Percentiles rank a stretch among this genome's conserved stretches.
Conservation (phyloP, 495 filamentous ascomycete genomes). For the Beverwykella pulmonaria region DNA sequence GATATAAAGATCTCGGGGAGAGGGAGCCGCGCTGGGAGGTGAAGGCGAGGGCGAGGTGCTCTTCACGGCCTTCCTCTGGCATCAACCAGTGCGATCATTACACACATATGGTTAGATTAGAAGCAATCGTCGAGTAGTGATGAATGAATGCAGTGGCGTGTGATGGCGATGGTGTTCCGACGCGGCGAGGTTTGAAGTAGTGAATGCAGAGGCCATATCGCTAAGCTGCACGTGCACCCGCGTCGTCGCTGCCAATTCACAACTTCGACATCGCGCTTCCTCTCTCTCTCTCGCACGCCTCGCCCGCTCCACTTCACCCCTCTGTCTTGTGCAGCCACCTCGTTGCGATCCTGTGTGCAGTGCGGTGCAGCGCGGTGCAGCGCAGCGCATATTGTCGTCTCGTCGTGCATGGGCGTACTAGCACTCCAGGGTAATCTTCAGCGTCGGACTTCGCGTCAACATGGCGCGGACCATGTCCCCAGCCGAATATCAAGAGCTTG, state of each 20-base stretch:
- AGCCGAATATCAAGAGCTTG: slow-evolving; percentile 29
- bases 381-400: neutral
- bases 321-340: neutral
- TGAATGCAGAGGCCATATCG: neutral
- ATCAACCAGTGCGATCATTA: no score
- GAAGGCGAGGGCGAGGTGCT: no score
- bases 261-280: neutral
- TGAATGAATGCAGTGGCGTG: no score
- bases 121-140: no score
- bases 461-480: slow-evolving; percentile 33
- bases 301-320: neutral
- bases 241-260: neutral
- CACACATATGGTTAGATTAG: no score
- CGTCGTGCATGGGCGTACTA: no score
- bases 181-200: no score
- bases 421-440: neutral
- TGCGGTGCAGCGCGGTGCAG: neutral
- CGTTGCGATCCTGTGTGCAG: neutral
- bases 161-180: no score
- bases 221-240: neutral
- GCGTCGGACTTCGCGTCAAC: neutral
- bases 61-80: no score
- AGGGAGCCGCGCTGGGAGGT: no score
- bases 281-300: no score
- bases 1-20: neutral